Conservation (phyloP, 2,329 filamentous ascomycete genomes). For the Tolypocladium endophyticum region DNA sequence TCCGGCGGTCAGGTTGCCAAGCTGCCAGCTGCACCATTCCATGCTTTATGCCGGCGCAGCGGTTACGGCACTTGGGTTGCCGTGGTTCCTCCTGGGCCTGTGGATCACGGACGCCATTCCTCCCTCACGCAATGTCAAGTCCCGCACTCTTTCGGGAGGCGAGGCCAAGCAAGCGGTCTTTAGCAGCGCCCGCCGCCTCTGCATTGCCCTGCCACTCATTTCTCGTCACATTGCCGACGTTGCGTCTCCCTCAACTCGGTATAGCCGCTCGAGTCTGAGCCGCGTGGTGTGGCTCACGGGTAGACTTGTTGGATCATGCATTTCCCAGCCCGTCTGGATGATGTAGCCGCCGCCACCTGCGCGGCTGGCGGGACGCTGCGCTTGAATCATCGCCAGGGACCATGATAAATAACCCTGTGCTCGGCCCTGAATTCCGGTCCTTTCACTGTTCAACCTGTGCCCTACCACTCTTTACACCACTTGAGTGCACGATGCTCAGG, state of each 20-base stretch:
- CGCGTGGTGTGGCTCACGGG: too few species aligned
- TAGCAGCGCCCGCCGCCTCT: not conserved
- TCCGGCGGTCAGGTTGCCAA: too few species aligned
- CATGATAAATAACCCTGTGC: not conserved
- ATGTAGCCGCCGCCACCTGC: too few species aligned
- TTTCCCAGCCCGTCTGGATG: too few species aligned
- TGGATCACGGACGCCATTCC: not conserved
- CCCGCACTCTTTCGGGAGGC: not conserved
- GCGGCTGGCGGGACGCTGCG: too few species aligned
- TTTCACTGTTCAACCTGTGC: not conserved
- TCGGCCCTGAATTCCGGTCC: not conserved
- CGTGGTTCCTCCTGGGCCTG: not conserved
- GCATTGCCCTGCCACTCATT: not conserved
- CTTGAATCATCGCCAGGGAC: not conserved
- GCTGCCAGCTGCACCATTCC: too few species aligned
- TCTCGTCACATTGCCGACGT: not conserved
- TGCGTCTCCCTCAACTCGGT: not conserved
- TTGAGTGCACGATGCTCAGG: conserved; percentile 10
- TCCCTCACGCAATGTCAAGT: not conserved
- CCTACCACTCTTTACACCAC: not conserved
- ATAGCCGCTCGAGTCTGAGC: not conserved
- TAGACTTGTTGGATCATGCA: too few species aligned
- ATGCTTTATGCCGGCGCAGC: not conserved
- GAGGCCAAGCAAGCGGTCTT: not conserved
- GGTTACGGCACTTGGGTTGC: not conserved